A percentile compares a stretch with the other conserved stretches of the same genome.
Conservation (phyloP, 192 early-diverging fungal species). For the Podila minutissima region DNA sequence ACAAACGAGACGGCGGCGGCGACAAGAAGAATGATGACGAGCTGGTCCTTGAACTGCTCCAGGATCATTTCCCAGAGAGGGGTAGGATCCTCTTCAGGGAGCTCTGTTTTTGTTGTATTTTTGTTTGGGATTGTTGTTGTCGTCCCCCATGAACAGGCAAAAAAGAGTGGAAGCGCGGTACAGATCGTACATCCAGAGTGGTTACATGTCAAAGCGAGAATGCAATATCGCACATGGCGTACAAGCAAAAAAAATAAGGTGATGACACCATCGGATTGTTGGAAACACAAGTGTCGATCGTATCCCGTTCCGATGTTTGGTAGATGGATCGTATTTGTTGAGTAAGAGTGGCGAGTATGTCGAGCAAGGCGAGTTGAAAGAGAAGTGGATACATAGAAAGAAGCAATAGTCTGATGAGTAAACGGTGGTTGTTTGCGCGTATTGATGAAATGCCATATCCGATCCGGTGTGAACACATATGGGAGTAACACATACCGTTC, state of each 20-base stretch:
- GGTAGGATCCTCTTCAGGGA: conserved; percentile 90
- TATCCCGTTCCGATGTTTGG: background rate
- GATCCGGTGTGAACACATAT: too few species aligned
- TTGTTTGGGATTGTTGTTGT: background rate
- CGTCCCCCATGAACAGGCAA: background rate
- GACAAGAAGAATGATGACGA: conserved; percentile 93
- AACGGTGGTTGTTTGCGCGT: too few species aligned
- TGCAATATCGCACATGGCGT: background rate
- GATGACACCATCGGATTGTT: conserved; percentile 1
- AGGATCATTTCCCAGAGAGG: conserved; percentile 93
- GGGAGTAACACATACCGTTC: conserved; percentile 67
- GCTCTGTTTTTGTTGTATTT: conserved; percentile 57
- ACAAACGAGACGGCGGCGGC: conserved; percentile 94
- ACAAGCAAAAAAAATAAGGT: conserved; percentile 1
- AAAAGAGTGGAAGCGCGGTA: too few species aligned
- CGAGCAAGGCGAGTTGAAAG: conserved; percentile 87
- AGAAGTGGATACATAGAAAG: conserved; percentile 24
- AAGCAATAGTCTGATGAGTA: too few species aligned
- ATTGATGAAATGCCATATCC: too few species aligned
- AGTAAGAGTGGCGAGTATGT: conserved; percentile 84
- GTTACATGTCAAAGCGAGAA: background rate
- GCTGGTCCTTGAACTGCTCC: conserved; percentile 99
- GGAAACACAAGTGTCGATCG: background rate
- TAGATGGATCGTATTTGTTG: conserved; percentile 62
- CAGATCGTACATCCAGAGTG: background rate